A percentile compares a stretch with the other conserved stretches of the same genome.
phyloP scores from a whole-genome alignment of 2,329 filamentous ascomycete species.

The Aspergillus hiratsukae region DNA sequence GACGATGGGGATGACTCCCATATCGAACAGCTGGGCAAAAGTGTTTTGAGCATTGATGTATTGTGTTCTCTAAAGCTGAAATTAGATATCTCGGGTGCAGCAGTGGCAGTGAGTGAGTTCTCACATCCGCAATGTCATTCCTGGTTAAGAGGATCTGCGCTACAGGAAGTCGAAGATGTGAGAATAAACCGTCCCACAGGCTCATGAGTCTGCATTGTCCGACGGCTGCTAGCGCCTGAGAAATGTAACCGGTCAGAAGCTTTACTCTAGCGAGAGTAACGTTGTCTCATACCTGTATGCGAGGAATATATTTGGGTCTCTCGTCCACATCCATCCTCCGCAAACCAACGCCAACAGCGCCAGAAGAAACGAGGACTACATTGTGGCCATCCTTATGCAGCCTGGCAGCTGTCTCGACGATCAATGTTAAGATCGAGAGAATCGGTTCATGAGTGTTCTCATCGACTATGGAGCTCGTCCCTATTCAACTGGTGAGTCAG shows the following conservation, averaged over 20 bases:
- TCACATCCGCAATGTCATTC: slow-evolving; percentile 91
- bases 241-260: slow-evolving; percentile 6
- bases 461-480: slow-evolving; percentile 97
- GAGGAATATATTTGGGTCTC: slow-evolving; percentile 82
- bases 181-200: slow-evolving; percentile 91
- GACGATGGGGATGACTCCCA: slow-evolving; percentile 96
- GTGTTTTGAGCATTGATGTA: slow-evolving; percentile 97
- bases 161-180: slow-evolving; percentile 80
- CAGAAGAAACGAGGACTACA: slow-evolving; percentile 94
- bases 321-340: slow-evolving; percentile 83
- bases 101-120: slow-evolving; percentile 17
- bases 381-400: slow-evolving; percentile 86
- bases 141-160: slow-evolving; percentile 91
- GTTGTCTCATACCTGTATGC: slow-evolving; percentile 62
- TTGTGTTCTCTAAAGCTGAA: slow-evolving; percentile 64
- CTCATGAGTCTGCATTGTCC: slow-evolving; percentile 93
- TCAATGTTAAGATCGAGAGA: slow-evolving; percentile 81
- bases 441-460: slow-evolving; percentile 92
- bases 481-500: slow-evolving; percentile 47
- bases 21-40: slow-evolving; percentile 79
- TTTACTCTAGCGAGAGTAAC: neutral
- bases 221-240: slow-evolving; percentile 81
- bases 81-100: slow-evolving; percentile 9
- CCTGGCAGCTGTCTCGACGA: slow-evolving; percentile 88
- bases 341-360: slow-evolving; percentile 90